Conservation (phyloP, 148 eudicot genomes). For the Fallopia convolvulus region DNA sequence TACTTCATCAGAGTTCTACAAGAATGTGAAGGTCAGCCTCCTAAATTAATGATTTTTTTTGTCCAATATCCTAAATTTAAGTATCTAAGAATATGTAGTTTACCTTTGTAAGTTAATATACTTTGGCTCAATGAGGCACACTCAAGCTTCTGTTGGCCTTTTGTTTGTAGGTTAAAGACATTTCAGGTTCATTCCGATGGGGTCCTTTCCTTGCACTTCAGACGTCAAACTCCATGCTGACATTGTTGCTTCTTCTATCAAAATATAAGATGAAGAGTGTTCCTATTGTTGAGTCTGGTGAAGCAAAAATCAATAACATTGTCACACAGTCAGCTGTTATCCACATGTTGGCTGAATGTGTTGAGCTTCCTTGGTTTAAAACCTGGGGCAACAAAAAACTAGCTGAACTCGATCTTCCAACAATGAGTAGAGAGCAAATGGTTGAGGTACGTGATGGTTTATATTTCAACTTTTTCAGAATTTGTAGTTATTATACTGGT, state of each 20-base stretch:
- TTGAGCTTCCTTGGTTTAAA: constrained; percentile 91
- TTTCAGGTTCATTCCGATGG: constrained; percentile 92
- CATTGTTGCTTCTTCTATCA: constrained; percentile 74
- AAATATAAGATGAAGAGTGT: constrained; percentile 95
- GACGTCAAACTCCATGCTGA: constrained; percentile 75
- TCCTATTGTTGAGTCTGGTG: constrained; percentile 78
- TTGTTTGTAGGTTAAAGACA: constrained; percentile 60
- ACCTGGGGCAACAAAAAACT: constrained; percentile 77
- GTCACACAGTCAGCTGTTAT: constrained; percentile 89
- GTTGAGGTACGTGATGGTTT: constrained; percentile 43
- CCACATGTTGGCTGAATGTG: constrained; percentile 90
- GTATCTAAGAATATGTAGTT: not conserved
- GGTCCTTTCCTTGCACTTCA: constrained; percentile 97
- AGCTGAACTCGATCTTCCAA: constrained; percentile 75
- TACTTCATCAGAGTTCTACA: constrained; percentile 79
- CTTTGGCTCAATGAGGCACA: not conserved
- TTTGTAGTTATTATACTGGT: not conserved
- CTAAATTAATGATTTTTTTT: not conserved
- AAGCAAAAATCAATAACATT: constrained; percentile 65
- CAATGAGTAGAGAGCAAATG: constrained; percentile 48
- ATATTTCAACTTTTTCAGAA: not conserved
- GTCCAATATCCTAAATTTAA: not conserved
- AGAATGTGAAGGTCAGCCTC: constrained; percentile 59
- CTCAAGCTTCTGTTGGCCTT: not conserved
- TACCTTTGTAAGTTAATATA: not conserved